phyloP scores from a whole-genome alignment of 345 rosid genomes.

The Acer negundo region DNA sequence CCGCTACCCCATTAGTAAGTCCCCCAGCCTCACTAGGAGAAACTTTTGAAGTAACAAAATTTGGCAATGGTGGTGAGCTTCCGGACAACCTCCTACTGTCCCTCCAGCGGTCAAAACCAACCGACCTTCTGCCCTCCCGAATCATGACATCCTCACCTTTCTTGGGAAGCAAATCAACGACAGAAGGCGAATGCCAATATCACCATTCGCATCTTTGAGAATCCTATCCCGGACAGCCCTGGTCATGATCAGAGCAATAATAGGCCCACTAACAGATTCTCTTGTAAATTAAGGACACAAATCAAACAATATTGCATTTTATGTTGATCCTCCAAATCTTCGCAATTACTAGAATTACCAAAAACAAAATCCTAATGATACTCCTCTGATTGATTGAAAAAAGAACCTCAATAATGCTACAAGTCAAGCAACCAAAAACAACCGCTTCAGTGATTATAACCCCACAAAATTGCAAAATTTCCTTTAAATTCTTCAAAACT shows the following conservation, averaged over 20 bases:
- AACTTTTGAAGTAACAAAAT: constrained; percentile 57
- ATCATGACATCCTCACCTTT: constrained; percentile 46
- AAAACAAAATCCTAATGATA: constrained; percentile 1
- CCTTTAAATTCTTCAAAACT: constrained; percentile 19
- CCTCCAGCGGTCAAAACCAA: constrained; percentile 52
- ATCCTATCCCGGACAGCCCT: constrained; percentile 70
- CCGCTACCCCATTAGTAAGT: constrained; percentile 27
- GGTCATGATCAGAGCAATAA: constrained; percentile 68
- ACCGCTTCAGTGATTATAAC: constrained; percentile 9
- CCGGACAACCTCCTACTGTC: constrained; percentile 63
- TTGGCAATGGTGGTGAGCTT: constrained; percentile 54
- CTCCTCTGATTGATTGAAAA: constrained; percentile 15
- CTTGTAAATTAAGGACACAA: constrained; percentile 34
- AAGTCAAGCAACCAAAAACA: constrained; percentile 28
- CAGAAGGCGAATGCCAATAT: constrained; percentile 81
- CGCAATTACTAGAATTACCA: constrained; percentile 20
- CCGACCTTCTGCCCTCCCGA: constrained; percentile 63
- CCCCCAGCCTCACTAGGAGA: constrained; percentile 51
- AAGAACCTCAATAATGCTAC: constrained; percentile 22
- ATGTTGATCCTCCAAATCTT: constrained; percentile 25
- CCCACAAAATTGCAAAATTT: constrained; percentile 18
- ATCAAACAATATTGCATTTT: constrained; percentile 46
- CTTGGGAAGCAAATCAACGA: constrained; percentile 63
- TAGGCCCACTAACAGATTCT: constrained; percentile 23
- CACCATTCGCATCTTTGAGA: constrained; percentile 87